A percentile compares a stretch with the other conserved stretches of the same genome.
These are phyloP conservation scores for Chlorociboria aeruginascens DNA, from an alignment of 495 filamentous ascomycete species.

Conservation along the genomic window DNA sequence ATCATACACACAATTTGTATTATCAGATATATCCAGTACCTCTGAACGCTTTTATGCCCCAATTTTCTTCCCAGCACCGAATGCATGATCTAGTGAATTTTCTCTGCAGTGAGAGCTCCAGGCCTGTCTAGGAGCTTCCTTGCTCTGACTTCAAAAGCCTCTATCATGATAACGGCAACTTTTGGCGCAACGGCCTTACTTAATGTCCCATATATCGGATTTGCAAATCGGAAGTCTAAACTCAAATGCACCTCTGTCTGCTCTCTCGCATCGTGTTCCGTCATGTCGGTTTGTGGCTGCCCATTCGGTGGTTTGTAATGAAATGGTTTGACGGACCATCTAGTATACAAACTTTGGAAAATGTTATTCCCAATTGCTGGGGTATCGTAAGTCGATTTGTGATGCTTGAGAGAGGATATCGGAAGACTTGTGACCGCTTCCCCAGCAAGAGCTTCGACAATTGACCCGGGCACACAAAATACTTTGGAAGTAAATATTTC, in stretches of 20 bases:
- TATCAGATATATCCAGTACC: neutral
- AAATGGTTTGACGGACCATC: conserved; percentile 52
- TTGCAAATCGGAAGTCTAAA: conserved; percentile 73
- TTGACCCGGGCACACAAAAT: conserved; percentile 50
- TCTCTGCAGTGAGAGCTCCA: neutral
- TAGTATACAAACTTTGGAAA: conserved; percentile 64
- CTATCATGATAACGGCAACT: conserved; percentile 78
- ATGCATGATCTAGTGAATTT: neutral
- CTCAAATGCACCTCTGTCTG: conserved; percentile 62
- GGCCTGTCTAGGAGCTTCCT: conserved; percentile 38
- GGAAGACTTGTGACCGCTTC: conserved; percentile 32
- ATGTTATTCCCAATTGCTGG: conserved; percentile 33
- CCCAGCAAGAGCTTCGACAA: conserved; percentile 75
- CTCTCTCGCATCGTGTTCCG: conserved; percentile 20
- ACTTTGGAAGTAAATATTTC: conserved; percentile 70
- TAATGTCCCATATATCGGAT: conserved; percentile 68
- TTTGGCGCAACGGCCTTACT: conserved; percentile 71
- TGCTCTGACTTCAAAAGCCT: conserved; percentile 81
- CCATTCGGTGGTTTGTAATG: conserved; percentile 18
- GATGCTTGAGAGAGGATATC: conserved; percentile 23
- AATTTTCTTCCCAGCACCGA: conserved; percentile 1
- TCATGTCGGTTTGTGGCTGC: conserved; percentile 22
- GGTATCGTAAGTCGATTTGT: conserved; percentile 10
- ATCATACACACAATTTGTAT: too few relatives aligned
- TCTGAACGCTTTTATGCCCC: conserved; percentile 21